phyloP scores from a whole-genome alignment of 305 asterid genomes.

The Fraxinus sp. region DNA sequence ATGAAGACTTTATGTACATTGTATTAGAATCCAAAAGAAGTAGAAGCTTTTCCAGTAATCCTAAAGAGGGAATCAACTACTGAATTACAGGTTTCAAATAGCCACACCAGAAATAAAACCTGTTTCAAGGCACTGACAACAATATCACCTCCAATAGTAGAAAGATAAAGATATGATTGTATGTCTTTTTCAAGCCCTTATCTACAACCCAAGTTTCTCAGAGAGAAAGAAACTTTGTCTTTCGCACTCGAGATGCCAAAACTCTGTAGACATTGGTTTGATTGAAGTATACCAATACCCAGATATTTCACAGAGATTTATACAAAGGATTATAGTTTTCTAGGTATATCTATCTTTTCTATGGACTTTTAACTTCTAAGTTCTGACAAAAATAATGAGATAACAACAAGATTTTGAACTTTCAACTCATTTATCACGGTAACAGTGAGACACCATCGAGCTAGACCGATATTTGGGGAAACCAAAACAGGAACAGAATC shows the following conservation, averaged over 20 bases:
- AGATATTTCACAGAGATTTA: not conserved
- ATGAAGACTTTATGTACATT: not conserved
- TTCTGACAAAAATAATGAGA: not conserved
- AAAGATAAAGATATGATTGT: not conserved
- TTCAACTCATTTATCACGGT: not conserved
- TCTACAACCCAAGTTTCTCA: not conserved
- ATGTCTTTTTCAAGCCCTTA: not conserved
- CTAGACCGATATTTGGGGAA: slow-evolving; percentile 1
- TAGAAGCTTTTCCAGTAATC: not conserved
- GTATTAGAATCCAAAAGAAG: not conserved
- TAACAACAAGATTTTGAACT: not conserved
- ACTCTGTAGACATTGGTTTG: not conserved
- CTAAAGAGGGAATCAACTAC: not conserved
- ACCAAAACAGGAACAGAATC: not conserved
- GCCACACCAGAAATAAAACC: not conserved
- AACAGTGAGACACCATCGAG: not conserved
- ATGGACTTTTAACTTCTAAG: not conserved
- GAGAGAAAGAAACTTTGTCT: not conserved
- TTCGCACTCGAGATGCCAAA: not conserved
- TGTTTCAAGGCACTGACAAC: not conserved
- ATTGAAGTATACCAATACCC: not conserved
- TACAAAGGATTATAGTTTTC: not conserved
- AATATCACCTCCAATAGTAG: not conserved
- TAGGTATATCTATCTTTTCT: not conserved
- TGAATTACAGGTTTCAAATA: not conserved